Evolutionary conservation across 1,284 basidiomycete species (phyloP), one percentile per base, ranked within the genome.

Genomic region (Microbotryomycetes sp.): DNA sequence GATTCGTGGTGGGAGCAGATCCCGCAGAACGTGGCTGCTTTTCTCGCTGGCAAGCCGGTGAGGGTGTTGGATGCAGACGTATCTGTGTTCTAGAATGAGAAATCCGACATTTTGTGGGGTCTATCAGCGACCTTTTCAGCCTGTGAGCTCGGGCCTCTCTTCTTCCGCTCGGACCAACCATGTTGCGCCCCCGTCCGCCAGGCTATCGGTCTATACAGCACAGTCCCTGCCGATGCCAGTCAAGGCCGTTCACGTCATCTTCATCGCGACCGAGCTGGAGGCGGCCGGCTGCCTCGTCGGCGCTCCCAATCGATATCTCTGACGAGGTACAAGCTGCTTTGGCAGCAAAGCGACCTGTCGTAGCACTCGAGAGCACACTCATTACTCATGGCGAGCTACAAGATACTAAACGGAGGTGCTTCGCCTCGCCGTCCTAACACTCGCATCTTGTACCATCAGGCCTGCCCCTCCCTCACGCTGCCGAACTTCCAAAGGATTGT

Each of bases 1-100:
- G 23, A 47, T 1, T 21, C 24, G 0, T 65, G 60, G 60, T 62
- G 45, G 50, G 41, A 69, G 4, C 67, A 78, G 6, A 77, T 75
- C 1, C 81, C 82, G n/a, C 80, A 81, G 46, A 83, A 83, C 65
- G 81, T 83, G 61, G 70, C 67, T 5, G 75, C 73, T 3, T 83
- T 80, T 67, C 71, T 83, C 62, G 74, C 77, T 3, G 61, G 66
- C 13, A 31, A 61, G 16, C 61, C 59, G 1, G 13, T 60, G 0
- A 59, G 65, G 0, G 24, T 61, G 2, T 30, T 66, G 29, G 50
- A 49, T 51, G 56, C 35, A 46, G 46, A 15, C 31, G 5, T n/a
- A 5, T 9, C 18, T 27, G 29, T 46, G 15, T 7, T 31, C 35
- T 23, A n/a, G 15, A 54, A 46, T 18, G 15, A 41, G 35, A 41